Evolutionary conservation across 768 basidiomycete genomes (phyloP).

Genomic region (Leccinum ochraceum): DNA sequence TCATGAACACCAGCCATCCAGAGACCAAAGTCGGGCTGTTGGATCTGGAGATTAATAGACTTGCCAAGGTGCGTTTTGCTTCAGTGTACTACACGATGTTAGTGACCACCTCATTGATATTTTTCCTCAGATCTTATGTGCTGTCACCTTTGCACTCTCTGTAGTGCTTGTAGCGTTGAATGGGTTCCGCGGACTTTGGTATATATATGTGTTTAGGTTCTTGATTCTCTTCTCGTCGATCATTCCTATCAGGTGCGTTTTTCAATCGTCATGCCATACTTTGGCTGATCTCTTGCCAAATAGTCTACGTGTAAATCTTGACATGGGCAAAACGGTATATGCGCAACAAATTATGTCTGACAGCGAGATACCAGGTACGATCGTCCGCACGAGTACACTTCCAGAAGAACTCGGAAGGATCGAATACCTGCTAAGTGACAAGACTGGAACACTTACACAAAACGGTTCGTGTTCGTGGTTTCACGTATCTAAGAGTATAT

Average conservation of each 20-base stretch:
- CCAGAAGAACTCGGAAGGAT: conserved; percentile 96
- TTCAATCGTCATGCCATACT: neutral
- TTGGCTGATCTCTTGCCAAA: neutral
- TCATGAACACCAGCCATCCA: conserved; percentile 98
- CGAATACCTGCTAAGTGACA: conserved; percentile 94
- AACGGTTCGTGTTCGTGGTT: conserved; percentile 62
- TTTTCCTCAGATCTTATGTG: conserved; percentile 76
- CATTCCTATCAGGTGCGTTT: conserved; percentile 91
- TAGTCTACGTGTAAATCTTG: conserved; percentile 97
- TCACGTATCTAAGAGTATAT: neutral
- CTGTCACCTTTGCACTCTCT: conserved; percentile 91
- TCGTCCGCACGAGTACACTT: conserved; percentile 95
- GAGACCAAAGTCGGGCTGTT: conserved; percentile 91
- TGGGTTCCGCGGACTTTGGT: conserved; percentile 94
- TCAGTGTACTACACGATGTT: neutral
- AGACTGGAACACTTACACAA: conserved; percentile 96
- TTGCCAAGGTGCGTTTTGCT: conserved; percentile 74
- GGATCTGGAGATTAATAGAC: conserved; percentile 91
- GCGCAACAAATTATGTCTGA: conserved; percentile 95
- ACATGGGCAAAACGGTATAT: conserved; percentile 99
- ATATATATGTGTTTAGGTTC: conserved; percentile 95
- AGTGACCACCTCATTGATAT: neutral
- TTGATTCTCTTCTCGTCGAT: conserved; percentile 98
- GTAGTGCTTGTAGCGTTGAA: conserved; percentile 92
- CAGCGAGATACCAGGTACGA: conserved; percentile 88